Percentiles rank a stretch among this genome's conserved stretches.
phyloP scores from a whole-genome alignment of 345 rosid species.

The Zanthoxylum bungeanum region DNA sequence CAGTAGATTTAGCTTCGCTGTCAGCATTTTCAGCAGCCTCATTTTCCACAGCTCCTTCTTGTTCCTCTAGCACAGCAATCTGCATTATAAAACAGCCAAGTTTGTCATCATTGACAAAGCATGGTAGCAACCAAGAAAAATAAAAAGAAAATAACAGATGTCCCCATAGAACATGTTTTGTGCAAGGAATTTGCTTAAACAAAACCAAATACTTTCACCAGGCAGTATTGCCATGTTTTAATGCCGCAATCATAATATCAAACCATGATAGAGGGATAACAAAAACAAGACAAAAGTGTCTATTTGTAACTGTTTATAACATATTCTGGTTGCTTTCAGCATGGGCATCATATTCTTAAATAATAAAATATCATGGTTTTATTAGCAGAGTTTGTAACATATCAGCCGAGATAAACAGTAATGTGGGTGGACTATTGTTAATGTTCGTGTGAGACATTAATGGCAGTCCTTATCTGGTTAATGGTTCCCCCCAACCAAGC shows the following conservation, averaged over 20 bases:
- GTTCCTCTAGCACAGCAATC: constrained; percentile 76
- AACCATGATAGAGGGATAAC: not conserved
- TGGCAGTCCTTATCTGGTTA: too few species aligned
- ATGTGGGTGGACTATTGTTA: not conserved
- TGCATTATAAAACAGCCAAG: constrained; percentile 35
- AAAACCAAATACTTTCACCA: not conserved
- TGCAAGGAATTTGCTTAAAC: not conserved
- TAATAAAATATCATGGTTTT: not conserved
- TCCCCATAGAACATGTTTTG: not conserved
- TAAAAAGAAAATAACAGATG: not conserved
- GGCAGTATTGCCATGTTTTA: not conserved
- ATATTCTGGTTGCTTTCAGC: not conserved
- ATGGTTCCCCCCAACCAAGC: too few species aligned
- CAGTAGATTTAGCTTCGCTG: constrained; percentile 51
- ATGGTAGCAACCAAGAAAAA: not conserved
- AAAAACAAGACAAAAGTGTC: not conserved
- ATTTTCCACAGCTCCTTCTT: constrained; percentile 43
- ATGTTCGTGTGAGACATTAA: too few species aligned
- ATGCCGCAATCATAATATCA: not conserved
- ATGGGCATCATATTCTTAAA: not conserved
- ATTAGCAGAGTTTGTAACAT: not conserved
- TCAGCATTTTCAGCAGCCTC: constrained; percentile 55
- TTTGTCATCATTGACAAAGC: constrained; percentile 5
- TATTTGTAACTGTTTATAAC: not conserved
- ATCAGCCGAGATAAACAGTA: not conserved